These are phyloP conservation scores for Tephrocybe sp. DNA, from an alignment of 768 basidiomycete species.

Conservation along the genomic window DNA sequence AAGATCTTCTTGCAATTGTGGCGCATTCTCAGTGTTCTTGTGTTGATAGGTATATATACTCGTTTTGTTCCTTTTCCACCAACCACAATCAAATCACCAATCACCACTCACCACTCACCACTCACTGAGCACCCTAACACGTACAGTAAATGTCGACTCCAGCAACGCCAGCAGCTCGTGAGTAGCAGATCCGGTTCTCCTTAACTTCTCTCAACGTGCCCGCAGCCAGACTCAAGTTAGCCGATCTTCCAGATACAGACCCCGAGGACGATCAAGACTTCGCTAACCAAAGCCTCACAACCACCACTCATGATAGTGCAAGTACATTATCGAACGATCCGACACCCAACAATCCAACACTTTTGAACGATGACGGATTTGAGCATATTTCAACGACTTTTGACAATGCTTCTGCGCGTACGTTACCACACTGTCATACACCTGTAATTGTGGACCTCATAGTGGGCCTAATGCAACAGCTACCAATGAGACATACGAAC, in stretches of 20 bases:
- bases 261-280: constrained; percentile 8
- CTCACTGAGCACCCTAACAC: too few species aligned
- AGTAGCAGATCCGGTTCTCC: not conserved
- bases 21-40: constrained; percentile 1
- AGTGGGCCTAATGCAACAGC: not conserved
- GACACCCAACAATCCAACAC: too few species aligned
- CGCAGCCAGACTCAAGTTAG: constrained; percentile 15
- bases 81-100: not conserved
- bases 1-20: constrained; percentile 6
- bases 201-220: not conserved
- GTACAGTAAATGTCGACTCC: constrained; percentile 5
- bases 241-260: constrained; percentile 18
- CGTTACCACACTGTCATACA: not conserved
- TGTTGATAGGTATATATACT: constrained; percentile 7
- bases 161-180: constrained; percentile 15
- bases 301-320: too few species aligned
- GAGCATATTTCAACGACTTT: too few species aligned
- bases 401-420: not conserved
- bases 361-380: not conserved
- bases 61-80: not conserved
- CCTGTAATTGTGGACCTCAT: not conserved
- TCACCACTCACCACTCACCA: too few species aligned
- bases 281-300: not conserved
- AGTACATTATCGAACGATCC: too few species aligned
- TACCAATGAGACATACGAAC: constrained; percentile 19